Base-by-base conservation (phyloP, 2,329 filamentous ascomycete species). In the Claviceps sp. region DNA sequence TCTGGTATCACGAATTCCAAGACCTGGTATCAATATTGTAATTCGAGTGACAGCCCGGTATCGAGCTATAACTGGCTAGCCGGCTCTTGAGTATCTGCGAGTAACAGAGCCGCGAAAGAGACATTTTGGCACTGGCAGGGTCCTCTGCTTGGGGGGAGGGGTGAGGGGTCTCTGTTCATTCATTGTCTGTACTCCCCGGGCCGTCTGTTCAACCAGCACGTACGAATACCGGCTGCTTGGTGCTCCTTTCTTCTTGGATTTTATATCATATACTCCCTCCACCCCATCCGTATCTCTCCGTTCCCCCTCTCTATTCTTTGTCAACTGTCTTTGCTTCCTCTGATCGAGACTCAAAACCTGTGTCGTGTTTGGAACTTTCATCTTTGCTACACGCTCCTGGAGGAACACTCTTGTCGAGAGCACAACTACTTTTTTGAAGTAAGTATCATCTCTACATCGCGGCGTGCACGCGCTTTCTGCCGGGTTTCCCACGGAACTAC, bases 61-160 rank as follows among this genome's bases (percentile, higher is more conserved):
- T 42, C 50, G 43, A 51, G 37, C 50, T 51, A 43, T 47, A n/a
- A 51, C 43, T 51, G 50, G 43, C 34, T 30, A 30, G 50, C 43
- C 42, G 38, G 38, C 37, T 41, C 24, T 41, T 41, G 50, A 43
- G 10, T 19, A 22, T 50, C 56, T 48, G 52, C 57, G 57, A 59
- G 58, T 57, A 56, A 55, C 42, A 58, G 56, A 50, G 50, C 56
- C 50, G 54, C 52, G 55, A 55, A 50, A 59, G 54, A 60, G 56
- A 59, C 58, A 60, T 54, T 51, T 51, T 47, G 24, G 24, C 40
- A 50, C 48, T 47, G 24, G 24, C 48, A 50, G 16, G 48, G 48
- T 51, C 43, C 48, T 40, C 51, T 48, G 54, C 53, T 55, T 45
- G 48, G 55, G 56, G 57, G 52, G 45, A 19, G 17, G 34, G 54